Base-by-base conservation (phyloP, 225 moss, liverwort and hornwort species). In the Physcomitrellopsis africana region DNA sequence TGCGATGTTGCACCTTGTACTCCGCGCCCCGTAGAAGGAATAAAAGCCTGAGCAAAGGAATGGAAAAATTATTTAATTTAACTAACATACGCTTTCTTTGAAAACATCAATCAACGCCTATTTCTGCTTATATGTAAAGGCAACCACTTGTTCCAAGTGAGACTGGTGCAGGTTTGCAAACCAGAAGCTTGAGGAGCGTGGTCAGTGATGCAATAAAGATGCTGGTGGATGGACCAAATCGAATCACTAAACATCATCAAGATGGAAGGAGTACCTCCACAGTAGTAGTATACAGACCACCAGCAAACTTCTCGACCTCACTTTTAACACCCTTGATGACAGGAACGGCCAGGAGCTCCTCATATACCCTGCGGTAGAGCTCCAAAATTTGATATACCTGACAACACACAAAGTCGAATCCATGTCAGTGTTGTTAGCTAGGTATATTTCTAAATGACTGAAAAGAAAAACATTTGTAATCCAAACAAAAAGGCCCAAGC, bases 1-100 rank as follows among this genome's bases (percentile, higher is more conserved):
- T 97, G 97, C 5, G 97, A 97, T 46, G 97, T 97, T 47, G 82
- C 97, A 27, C 87, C 97, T 77, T 97, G 97, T 58, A 97, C 93
- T 59, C 97, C 97, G 68, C 90, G 92, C 11, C 97, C 97, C 26
- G 91, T 97, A 12, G 84, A 78, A 45, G 93, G 84, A 60, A 92
- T 86, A 63, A 83, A 97, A 3, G 90, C 96, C 96, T 97, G 83
- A 51, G 43, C 76, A 67, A 61, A 22, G 55, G 23, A 20, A 68
- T 16, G 9, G 11, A 51, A 68, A 10, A 23, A 15, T 41, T 20
- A 70, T 29, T 49, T 2, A 49, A 1, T 24, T 24, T 1, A 24
- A 24, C 24, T 24, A 24, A 24, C 24, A 24, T 1, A 24, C 24
- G 24, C 24, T 24, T 1, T 24, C 24, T 24, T 24, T 24, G 24